phyloP scores from a whole-genome alignment of 352 stramenopile species.

The Globisporangium apiculatum region DNA sequence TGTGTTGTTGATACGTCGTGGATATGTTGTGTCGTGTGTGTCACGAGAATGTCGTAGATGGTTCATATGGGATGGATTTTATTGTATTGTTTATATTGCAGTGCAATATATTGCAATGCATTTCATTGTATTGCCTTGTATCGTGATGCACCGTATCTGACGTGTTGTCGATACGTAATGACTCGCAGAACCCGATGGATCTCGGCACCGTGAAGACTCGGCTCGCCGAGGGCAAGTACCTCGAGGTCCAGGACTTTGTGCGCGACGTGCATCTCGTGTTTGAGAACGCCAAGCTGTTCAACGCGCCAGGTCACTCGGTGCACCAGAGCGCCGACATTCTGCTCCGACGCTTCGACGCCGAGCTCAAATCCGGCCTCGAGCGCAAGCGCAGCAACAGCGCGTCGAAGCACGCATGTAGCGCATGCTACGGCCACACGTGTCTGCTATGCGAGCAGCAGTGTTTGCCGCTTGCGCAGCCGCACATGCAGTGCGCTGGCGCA shows the following conservation, averaged over 20 bases:
- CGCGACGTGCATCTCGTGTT: constrained; percentile 83
- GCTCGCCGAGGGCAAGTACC: constrained; percentile 76
- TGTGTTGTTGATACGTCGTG: background rate
- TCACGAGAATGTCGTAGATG: no score
- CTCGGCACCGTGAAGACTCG: constrained; percentile 83
- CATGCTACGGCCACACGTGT: constrained; percentile 64
- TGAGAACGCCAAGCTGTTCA: constrained; percentile 88
- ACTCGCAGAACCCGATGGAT: constrained; percentile 81
- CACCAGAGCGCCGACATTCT: constrained; percentile 62
- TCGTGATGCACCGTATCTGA: no score
- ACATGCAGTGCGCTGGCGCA: constrained; percentile 65
- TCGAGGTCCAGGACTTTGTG: constrained; percentile 76
- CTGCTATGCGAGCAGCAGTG: constrained; percentile 70
- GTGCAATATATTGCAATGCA: background rate
- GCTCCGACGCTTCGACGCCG: constrained; percentile 57
- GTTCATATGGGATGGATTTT: no score
- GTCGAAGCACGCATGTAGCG: constrained; percentile 40
- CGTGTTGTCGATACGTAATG: background rate
- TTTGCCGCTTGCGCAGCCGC: constrained; percentile 45
- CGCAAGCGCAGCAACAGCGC: constrained; percentile 36
- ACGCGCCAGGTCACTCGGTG: constrained; percentile 68
- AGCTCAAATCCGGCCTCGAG: constrained; percentile 35
- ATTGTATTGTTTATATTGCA: no score
- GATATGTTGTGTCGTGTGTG: no score
- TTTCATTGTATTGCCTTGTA: no score